Evolutionary conservation across 163 green algal species (phyloP), one percentile per base, ranked within the genome.

Genomic region (Chlamydomonas reinhardtii): DNA sequence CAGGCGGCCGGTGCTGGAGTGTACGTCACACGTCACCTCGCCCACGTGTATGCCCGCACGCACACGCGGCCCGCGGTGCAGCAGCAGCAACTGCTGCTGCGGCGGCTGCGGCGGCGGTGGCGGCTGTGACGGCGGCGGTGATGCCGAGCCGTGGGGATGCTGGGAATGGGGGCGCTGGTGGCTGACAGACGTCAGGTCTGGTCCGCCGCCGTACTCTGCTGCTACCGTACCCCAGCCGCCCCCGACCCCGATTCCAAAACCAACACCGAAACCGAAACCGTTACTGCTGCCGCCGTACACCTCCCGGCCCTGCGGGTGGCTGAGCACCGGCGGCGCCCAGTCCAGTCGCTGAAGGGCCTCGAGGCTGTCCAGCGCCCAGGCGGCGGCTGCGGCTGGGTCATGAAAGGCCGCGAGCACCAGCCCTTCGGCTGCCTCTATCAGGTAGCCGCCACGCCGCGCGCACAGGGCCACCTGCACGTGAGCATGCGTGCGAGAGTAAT

Each of bases 391-490:
- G 12, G 69, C 52, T 0, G 80, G 80, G 69, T 79, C 52, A 25
- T 72, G 52, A 31, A 86, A 86, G 54, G 80, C 80, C 31, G 80
- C 69, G 20, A 86, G 69, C 22, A 68, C 52, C 68, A 86, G 69
- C 52, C 80, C 80, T 32, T 86, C 80, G 19, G 17, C 54, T 9
- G 73, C 69, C 70, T 86, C 80, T 19, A 86, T 75, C 0, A 75
- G 52, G 69, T 86, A 86, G 52, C 80, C 80, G 54, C 69, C 61
- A 9, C 31, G 48, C 16, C 48, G 39, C 39, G 39, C 8, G 39
- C 39, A 48, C 39, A 48, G 39, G 5, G 5, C 39, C 39, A 48
- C 39, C 39, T 48, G 39, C 39, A 8, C 39, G 39, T 8, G 8
- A 14, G 39, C 5, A 48, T 8, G 39, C 5, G 39, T 48, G 39